These are phyloP conservation scores for Pichia californica DNA, from an alignment of 805 yeast genomes.

Conservation along the genomic window DNA sequence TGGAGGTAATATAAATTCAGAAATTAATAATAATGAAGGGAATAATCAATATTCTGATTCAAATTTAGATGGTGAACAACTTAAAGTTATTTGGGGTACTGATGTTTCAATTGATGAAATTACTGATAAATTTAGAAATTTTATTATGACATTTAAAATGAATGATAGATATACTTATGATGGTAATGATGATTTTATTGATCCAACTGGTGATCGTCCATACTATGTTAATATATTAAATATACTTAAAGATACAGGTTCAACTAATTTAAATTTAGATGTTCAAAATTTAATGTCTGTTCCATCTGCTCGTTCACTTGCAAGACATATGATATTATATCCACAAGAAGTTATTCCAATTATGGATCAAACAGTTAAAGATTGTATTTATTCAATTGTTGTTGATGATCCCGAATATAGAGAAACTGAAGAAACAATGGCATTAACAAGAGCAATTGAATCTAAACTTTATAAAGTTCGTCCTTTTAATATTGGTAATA, in stretches of 20 bases:
- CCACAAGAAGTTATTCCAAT: constrained; percentile 97
- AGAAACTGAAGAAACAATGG: constrained; percentile 10
- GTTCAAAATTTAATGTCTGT: constrained; percentile 72
- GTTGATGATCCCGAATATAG: constrained; percentile 37
- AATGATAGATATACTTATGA: constrained; percentile 59
- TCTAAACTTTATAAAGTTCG: constrained; percentile 79
- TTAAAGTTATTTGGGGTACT: constrained; percentile 97
- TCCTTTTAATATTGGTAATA: constrained; percentile 73
- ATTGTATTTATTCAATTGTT: constrained; percentile 72
- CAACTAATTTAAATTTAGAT: constrained; percentile 80
- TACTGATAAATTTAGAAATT: constrained; percentile 70
- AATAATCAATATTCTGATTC: too few species aligned
- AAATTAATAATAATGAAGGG: not conserved
- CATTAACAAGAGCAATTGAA: constrained; percentile 59
- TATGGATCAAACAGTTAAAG: constrained; percentile 94
- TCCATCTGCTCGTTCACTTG: constrained; percentile 69
- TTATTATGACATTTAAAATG: constrained; percentile 75
- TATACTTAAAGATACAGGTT: constrained; percentile 69
- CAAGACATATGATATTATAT: constrained; percentile 79
- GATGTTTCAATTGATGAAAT: constrained; percentile 90
- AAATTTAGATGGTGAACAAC: too few species aligned
- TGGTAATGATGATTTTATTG: constrained; percentile 31
- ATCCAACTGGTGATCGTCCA: constrained; percentile 58
- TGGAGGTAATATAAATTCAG: not conserved
- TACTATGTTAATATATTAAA: constrained; percentile 70